Evolutionary conservation across 495 filamentous ascomycete genomes (phyloP).

Genomic region (Penicillium steckii): DNA sequence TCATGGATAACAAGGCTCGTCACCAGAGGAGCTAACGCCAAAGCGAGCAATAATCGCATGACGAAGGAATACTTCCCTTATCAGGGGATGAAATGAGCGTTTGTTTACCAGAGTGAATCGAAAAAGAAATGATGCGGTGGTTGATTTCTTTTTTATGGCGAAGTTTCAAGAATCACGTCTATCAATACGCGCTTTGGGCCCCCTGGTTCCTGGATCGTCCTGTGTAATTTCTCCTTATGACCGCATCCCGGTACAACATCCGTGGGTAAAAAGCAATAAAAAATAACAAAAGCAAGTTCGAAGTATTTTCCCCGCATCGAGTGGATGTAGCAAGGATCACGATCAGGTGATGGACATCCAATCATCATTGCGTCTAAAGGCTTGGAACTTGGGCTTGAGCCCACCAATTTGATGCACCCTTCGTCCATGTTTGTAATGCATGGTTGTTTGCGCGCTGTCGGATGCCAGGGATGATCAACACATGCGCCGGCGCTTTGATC

Average conservation of each 20-base stretch:
- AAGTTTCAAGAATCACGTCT: not conserved
- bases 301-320: conserved; percentile 8
- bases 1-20: conserved; percentile 12
- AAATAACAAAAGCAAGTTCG: not conserved
- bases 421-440: not conserved
- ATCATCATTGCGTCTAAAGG: conserved; percentile 6
- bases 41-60: conserved; percentile 4
- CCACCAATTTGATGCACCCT: too few relatives aligned
- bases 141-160: not conserved
- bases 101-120: not conserved
- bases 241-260: not conserved
- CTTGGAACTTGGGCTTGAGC: not conserved
- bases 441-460: not conserved
- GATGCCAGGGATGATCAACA: not conserved
- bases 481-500: not conserved
- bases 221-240: not conserved
- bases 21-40: conserved; percentile 9
- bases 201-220: not conserved
- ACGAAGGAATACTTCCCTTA: not conserved
- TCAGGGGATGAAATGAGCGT: not conserved
- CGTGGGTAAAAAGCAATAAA: not conserved
- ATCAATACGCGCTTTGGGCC: not conserved
- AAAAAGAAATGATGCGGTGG: not conserved
- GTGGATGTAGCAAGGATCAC: not conserved
- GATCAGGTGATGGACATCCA: conserved; percentile 11